These are phyloP conservation scores for Zizania palustris DNA, from an alignment of 202 grass and related monocot genomes.

Conservation along the genomic window DNA sequence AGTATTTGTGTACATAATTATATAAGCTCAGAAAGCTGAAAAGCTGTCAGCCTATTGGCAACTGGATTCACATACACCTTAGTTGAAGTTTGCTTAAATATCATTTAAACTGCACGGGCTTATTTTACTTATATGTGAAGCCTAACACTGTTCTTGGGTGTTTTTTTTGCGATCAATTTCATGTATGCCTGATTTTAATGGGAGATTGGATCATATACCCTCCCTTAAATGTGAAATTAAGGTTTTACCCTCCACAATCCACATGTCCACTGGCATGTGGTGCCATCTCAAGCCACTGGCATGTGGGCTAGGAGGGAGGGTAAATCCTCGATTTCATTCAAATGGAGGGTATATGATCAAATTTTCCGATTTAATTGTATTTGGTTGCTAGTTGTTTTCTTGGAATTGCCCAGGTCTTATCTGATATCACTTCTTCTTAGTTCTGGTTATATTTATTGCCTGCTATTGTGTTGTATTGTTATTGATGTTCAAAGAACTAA, in stretches of 20 bases:
- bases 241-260: too few relatives aligned
- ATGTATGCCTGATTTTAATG: not conserved
- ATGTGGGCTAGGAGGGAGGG: too few relatives aligned
- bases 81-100: not conserved
- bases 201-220: too few relatives aligned
- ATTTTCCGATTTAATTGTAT: not conserved
- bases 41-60: not conserved
- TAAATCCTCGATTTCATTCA: too few relatives aligned
- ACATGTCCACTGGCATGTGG: too few relatives aligned
- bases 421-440: not conserved
- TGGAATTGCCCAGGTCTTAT: not conserved
- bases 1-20: not conserved
- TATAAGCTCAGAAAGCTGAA: not conserved
- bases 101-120: not conserved
- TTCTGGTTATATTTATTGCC: not conserved
- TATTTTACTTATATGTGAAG: not conserved
- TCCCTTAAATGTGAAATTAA: too few relatives aligned
- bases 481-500: constrained; percentile 49
- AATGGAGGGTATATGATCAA: too few relatives aligned
- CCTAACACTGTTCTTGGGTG: not conserved
- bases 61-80: not conserved
- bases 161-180: not conserved
- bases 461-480: not conserved
- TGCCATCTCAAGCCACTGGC: too few relatives aligned
- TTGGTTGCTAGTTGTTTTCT: constrained; percentile 2